Conservation (phyloP, 495 filamentous ascomycete genomes). For the Talaromyces thailandensis region DNA sequence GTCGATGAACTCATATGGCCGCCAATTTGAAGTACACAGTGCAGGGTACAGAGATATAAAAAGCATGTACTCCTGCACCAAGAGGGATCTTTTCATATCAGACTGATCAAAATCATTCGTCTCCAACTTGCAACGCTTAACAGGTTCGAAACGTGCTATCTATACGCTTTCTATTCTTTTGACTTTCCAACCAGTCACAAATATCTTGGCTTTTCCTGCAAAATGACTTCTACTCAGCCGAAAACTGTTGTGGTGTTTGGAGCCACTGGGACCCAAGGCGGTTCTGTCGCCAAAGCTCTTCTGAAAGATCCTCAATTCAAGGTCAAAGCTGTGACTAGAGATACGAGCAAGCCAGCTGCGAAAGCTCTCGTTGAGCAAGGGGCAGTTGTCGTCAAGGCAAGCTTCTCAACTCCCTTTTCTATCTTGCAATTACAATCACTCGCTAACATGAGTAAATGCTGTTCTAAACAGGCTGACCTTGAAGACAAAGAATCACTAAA, state of each 20-base stretch:
- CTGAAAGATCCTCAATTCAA: constrained; percentile 13
- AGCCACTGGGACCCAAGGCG: constrained; percentile 32
- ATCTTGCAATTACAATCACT: not conserved
- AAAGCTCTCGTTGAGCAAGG: constrained; percentile 9
- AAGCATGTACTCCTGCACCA: not conserved
- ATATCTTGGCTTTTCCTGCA: not conserved
- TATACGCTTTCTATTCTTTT: not conserved
- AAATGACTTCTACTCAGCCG: not conserved
- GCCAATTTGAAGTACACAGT: not conserved
- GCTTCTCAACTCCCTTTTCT: not conserved
- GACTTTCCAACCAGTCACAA: not conserved
- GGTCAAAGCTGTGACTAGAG: constrained; percentile 18
- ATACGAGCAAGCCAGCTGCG: constrained; percentile 9
- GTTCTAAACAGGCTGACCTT: constrained; percentile 33
- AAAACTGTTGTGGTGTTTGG: constrained; percentile 40
- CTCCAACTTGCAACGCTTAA: too few species aligned
- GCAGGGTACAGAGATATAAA: not conserved
- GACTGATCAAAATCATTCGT: not conserved
- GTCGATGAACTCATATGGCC: not conserved
- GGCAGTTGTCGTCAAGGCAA: constrained; percentile 9
- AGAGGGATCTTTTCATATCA: not conserved
- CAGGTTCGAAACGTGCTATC: too few species aligned
- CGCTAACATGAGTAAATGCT: not conserved
- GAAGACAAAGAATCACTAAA: constrained; percentile 36
- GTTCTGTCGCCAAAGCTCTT: constrained; percentile 17